These are phyloP conservation scores for Curvularia spicifera DNA, from an alignment of 2,329 filamentous ascomycete species.

Conservation along the genomic window DNA sequence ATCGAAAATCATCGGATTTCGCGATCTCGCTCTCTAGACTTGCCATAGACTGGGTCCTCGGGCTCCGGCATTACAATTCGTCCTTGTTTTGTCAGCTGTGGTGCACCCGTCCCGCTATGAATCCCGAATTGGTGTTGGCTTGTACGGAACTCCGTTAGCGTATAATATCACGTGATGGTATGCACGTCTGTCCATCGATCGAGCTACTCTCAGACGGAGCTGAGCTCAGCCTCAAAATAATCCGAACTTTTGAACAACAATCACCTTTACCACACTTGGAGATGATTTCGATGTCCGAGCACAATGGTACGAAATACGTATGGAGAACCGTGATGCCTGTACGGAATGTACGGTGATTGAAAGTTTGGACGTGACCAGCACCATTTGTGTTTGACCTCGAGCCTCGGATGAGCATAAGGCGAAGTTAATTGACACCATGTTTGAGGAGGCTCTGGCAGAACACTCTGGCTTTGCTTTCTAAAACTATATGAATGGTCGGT, in stretches of 20 bases:
- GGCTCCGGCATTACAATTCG: neutral
- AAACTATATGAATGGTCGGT: neutral
- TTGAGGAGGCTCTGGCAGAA: constrained; percentile 4
- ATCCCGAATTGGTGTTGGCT: constrained; percentile 1
- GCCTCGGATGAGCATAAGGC: constrained; percentile 6
- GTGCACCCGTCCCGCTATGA: neutral
- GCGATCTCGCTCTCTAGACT: neutral
- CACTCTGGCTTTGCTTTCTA: constrained; percentile 4
- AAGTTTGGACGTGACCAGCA: neutral
- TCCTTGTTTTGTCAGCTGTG: neutral
- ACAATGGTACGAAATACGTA: neutral
- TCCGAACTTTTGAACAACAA: neutral
- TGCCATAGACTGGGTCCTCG: neutral
- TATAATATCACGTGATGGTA: neutral
- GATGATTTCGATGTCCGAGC: neutral
- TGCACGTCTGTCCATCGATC: neutral
- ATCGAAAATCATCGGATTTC: neutral
- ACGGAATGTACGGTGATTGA: neutral
- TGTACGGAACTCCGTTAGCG: constrained; percentile 14
- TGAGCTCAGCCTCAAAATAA: neutral
- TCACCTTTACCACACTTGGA: neutral
- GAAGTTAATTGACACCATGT: constrained; percentile 7
- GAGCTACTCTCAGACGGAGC: neutral
- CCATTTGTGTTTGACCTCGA: constrained; percentile 9
- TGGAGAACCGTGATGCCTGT: neutral